Conservation (phyloP, 441 rosid species). For the Iberis amara region DNA sequence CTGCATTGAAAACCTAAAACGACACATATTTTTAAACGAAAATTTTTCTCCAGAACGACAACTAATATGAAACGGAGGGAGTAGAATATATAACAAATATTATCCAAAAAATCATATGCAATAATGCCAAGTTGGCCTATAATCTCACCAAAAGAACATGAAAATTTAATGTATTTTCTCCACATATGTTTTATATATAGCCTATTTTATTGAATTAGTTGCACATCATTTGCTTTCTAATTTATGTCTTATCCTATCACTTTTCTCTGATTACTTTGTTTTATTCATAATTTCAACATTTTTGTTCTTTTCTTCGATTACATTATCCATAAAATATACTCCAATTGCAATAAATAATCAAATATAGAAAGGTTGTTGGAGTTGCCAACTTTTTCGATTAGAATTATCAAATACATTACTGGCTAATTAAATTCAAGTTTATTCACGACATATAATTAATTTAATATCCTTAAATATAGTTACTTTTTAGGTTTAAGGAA, state of each 20-base stretch:
- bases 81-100: too few relatives aligned
- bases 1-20: too few relatives aligned
- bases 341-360: slow-evolving; percentile 12
- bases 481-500: background rate
- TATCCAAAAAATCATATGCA: too few relatives aligned
- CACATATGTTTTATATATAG: background rate
- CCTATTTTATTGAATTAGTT: slow-evolving; percentile 21
- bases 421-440: background rate
- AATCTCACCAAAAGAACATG: slow-evolving; percentile 16
- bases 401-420: slow-evolving; percentile 1
- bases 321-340: slow-evolving; percentile 3
- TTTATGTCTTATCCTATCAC: slow-evolving; percentile 5
- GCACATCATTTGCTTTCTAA: slow-evolving; percentile 12
- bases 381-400: slow-evolving; percentile 11
- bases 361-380: slow-evolving; percentile 6
- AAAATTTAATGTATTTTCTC: background rate
- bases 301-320: slow-evolving; percentile 21
- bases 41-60: too few relatives aligned
- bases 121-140: background rate
- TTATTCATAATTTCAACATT: slow-evolving; percentile 20
- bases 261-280: background rate
- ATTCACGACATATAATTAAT: background rate
- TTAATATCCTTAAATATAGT: background rate
- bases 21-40: too few relatives aligned
- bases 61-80: too few relatives aligned